A percentile compares a stretch with the other conserved stretches of the same genome.
phyloP scores from a whole-genome alignment of 805 yeast genomes.

The Pichia occidentalis region DNA sequence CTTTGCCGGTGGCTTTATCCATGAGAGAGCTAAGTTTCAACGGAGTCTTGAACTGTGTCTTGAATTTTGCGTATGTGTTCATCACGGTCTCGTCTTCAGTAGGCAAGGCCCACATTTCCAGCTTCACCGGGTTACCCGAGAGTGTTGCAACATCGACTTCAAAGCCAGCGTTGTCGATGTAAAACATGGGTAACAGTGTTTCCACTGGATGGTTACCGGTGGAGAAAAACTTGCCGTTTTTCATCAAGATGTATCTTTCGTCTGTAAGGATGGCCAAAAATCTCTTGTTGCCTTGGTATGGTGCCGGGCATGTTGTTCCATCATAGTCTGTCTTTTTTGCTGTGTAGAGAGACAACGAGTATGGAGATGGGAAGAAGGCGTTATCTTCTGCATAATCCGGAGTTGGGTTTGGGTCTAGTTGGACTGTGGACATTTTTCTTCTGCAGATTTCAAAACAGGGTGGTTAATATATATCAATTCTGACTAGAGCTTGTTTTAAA shows the following conservation, averaged over 20 bases:
- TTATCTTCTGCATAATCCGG: conserved; percentile 12
- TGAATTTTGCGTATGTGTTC: conserved; percentile 5
- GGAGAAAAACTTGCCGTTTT: conserved; percentile 11
- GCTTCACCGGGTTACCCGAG: conserved; percentile 11
- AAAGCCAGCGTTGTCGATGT: conserved; percentile 11
- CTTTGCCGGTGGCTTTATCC: conserved; percentile 1
- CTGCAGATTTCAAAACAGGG: too few relatives aligned
- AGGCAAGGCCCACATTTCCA: conserved; percentile 14
- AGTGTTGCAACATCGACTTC: conserved; percentile 11
- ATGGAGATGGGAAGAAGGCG: conserved; percentile 13
- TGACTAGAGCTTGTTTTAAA: too few relatives aligned
- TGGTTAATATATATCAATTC: too few relatives aligned
- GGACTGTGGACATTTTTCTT: too few relatives aligned
- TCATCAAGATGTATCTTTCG: conserved; percentile 9
- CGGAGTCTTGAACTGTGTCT: conserved; percentile 3
- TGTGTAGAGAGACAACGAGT: conserved; percentile 11
- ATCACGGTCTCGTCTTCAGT: conserved; percentile 9
- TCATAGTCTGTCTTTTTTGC: conserved; percentile 10
- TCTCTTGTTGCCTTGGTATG: conserved; percentile 7
- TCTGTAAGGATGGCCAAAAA: conserved; percentile 8
- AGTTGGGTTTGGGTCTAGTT: too few relatives aligned
- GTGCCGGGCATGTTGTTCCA: conserved; percentile 9
- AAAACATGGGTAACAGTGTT: conserved; percentile 11
- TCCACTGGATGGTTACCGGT: conserved; percentile 14
- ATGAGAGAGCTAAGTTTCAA: conserved; percentile 4